Percentiles rank a stretch among this genome's conserved stretches.
Conservation (phyloP, 805 yeast species). For the Candida stauntonica region DNA sequence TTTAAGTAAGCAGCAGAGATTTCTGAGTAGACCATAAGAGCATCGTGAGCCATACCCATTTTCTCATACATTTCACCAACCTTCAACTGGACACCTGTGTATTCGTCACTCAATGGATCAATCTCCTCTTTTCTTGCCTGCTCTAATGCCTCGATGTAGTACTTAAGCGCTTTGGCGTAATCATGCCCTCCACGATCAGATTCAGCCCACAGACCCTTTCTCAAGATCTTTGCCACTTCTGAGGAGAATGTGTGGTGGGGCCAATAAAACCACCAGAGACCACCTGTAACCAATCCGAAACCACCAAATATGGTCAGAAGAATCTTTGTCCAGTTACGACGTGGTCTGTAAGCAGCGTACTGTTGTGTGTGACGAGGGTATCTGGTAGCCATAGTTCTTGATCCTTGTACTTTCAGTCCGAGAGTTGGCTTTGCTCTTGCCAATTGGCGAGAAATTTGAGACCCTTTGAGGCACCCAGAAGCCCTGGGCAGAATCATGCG, state of each 20-base stretch:
- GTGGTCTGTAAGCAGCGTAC: constrained; percentile 7
- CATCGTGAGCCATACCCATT: constrained; percentile 56
- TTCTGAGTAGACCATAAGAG: constrained; percentile 63
- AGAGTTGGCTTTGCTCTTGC: too few species aligned
- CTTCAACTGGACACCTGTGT: constrained; percentile 86
- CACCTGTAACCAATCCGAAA: constrained; percentile 24
- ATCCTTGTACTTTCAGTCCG: too few species aligned
- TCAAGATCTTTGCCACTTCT: constrained; percentile 63
- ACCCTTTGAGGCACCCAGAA: too few species aligned
- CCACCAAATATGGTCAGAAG: constrained; percentile 23
- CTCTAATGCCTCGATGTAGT: constrained; percentile 70
- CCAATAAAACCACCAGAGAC: constrained; percentile 45
- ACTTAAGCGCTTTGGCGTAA: constrained; percentile 61
- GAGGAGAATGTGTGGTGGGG: constrained; percentile 67
- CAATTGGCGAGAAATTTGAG: too few species aligned
- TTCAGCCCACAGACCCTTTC: constrained; percentile 84
- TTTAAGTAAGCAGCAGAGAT: constrained; percentile 55
- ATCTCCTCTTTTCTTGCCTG: constrained; percentile 53
- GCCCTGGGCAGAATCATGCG: too few species aligned
- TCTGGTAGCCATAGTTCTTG: constrained; percentile 12
- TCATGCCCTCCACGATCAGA: constrained; percentile 54
- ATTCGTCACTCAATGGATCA: constrained; percentile 65
- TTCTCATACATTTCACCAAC: constrained; percentile 84
- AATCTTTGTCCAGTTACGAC: constrained; percentile 18
- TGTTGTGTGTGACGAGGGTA: constrained; percentile 8